phyloP scores from a whole-genome alignment of 495 filamentous ascomycete species.

The Podospora anserina region DNA sequence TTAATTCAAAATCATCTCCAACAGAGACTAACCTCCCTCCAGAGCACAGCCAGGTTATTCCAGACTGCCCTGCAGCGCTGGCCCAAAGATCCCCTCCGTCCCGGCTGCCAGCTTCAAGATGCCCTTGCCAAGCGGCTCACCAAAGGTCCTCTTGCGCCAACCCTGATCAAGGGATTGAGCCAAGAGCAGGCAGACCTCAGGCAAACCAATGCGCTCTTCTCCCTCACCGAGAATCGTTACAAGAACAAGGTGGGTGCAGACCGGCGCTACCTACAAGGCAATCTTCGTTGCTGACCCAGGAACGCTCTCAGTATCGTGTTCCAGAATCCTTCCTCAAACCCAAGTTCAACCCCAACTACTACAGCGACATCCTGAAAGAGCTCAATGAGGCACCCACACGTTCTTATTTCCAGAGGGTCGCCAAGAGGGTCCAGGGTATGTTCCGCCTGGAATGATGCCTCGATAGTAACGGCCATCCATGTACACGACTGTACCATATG shows the following conservation, averaged over 20 bases:
- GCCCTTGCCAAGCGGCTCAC: conserved; percentile 63
- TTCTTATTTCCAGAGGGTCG: conserved; percentile 53
- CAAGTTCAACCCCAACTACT: conserved; percentile 72
- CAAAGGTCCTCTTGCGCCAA: conserved; percentile 48
- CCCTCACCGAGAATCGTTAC: conserved; percentile 72
- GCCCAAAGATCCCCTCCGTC: conserved; percentile 76
- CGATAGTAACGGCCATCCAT: background rate
- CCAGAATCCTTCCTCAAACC: conserved; percentile 60
- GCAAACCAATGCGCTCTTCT: conserved; percentile 70
- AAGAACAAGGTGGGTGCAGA: conserved; percentile 49
- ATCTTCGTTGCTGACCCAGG: background rate
- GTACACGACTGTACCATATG: conserved; percentile 15
- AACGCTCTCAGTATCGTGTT: conserved; percentile 57
- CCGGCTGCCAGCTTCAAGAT: conserved; percentile 69
- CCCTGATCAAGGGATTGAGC: conserved; percentile 16
- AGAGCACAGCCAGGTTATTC: conserved; percentile 35
- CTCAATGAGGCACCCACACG: conserved; percentile 67
- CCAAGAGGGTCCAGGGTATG: conserved; percentile 61
- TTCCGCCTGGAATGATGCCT: conserved; percentile 50
- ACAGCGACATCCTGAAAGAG: conserved; percentile 67
- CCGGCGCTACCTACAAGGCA: background rate
- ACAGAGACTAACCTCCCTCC: background rate
- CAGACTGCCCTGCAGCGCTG: conserved; percentile 68
- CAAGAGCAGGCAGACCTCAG: conserved; percentile 40
- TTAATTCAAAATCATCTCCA: background rate